phyloP scores from a whole-genome alignment of 108 stramenopile genomes.

The Seminavis robusta region DNA sequence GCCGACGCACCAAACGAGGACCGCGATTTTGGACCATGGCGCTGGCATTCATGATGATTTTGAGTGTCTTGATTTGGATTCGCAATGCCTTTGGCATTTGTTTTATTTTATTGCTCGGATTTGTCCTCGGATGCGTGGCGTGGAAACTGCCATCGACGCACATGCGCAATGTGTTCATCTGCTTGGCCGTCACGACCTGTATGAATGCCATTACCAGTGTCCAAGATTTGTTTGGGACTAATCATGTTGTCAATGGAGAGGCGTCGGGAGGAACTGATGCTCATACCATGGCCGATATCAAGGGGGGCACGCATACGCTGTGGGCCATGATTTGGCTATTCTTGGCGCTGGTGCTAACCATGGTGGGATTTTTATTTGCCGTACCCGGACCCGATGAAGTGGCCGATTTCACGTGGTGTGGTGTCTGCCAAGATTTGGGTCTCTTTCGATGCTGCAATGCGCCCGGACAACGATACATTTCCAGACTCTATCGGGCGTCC shows the following conservation, averaged over 20 bases:
- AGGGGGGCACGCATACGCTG: slow-evolving; percentile 22
- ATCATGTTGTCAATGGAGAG: slow-evolving; percentile 27
- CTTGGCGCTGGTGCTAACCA: slow-evolving; percentile 25
- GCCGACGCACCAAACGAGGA: slow-evolving; percentile 46
- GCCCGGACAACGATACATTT: slow-evolving; percentile 12
- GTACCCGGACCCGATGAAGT: slow-evolving; percentile 19
- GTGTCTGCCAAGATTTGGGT: slow-evolving; percentile 14
- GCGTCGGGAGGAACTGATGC: slow-evolving; percentile 24
- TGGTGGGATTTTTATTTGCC: slow-evolving; percentile 36
- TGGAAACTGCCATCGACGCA: slow-evolving; percentile 25
- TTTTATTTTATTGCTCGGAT: slow-evolving; percentile 28
- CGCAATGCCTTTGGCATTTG: slow-evolving; percentile 49
- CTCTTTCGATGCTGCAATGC: slow-evolving; percentile 10
- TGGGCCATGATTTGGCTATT: slow-evolving; percentile 47
- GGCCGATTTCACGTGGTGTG: slow-evolving; percentile 18
- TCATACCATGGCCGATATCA: slow-evolving; percentile 30
- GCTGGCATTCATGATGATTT: slow-evolving; percentile 41
- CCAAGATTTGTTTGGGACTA: slow-evolving; percentile 32
- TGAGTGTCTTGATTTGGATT: slow-evolving; percentile 40
- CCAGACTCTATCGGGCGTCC: too few relatives aligned
- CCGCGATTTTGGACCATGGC: slow-evolving; percentile 45
- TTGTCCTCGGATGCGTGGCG: slow-evolving; percentile 2
- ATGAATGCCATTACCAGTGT: slow-evolving; percentile 40
- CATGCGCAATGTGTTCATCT: slow-evolving; percentile 26
- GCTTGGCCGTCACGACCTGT: slow-evolving; percentile 40